Evolutionary conservation across 2,329 filamentous ascomycete species (phyloP).

Genomic region (Rhexocercosporidium sp.): DNA sequence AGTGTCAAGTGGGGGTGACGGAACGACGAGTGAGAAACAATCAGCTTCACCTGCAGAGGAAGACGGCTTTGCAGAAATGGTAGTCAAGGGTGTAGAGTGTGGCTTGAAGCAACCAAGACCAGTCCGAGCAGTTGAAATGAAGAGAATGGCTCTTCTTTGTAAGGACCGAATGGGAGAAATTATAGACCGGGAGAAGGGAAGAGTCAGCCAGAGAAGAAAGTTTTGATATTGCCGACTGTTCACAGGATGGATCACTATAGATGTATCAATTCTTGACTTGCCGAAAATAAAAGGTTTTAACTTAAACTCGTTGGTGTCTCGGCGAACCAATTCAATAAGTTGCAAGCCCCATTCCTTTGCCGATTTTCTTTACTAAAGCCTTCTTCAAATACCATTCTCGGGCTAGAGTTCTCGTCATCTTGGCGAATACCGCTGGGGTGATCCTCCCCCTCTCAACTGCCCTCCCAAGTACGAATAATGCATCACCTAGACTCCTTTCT

Average conservation of each 20-base stretch:
- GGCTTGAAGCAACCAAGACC: slow-evolving; percentile 39
- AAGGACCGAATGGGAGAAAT: slow-evolving; percentile 31
- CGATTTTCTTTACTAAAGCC: slow-evolving; percentile 79
- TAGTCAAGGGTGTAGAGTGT: slow-evolving; percentile 40
- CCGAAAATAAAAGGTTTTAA: background rate
- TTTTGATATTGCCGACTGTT: slow-evolving; percentile 12
- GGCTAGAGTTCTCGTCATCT: slow-evolving; percentile 75
- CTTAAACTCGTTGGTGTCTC: slow-evolving; percentile 8
- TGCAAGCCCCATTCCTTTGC: slow-evolving; percentile 71
- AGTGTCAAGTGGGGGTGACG: slow-evolving; percentile 16
- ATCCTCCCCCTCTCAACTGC: slow-evolving; percentile 77
- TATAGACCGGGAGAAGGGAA: slow-evolving; percentile 24
- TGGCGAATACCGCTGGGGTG: slow-evolving; percentile 74
- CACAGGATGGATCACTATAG: background rate
- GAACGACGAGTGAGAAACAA: slow-evolving; percentile 16
- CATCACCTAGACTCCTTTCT: slow-evolving; percentile 84
- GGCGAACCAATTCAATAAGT: slow-evolving; percentile 26
- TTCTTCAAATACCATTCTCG: slow-evolving; percentile 86
- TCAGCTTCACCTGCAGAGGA: slow-evolving; percentile 8
- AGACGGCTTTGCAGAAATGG: slow-evolving; percentile 26
- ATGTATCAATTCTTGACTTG: slow-evolving; percentile 12
- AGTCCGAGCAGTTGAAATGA: slow-evolving; percentile 37
- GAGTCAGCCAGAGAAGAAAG: slow-evolving; percentile 8
- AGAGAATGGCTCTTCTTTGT: slow-evolving; percentile 39
- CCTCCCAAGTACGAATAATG: slow-evolving; percentile 80